phyloP scores from a whole-genome alignment of 306 rosid species.

The Trifolium fragiferum region DNA sequence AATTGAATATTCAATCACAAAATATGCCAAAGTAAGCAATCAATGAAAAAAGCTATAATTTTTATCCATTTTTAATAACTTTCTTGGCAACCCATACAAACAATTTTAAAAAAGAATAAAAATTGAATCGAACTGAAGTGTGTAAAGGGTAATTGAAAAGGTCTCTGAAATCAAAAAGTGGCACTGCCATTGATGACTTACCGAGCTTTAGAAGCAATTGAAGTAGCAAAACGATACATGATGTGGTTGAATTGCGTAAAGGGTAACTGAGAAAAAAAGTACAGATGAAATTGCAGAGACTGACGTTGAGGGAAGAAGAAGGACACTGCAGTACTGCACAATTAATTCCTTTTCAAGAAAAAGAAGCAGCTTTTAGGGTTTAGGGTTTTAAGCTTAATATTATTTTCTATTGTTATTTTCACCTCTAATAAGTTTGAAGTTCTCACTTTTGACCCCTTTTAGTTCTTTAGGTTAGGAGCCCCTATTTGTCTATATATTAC shows the following conservation, averaged over 20 bases:
- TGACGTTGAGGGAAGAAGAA: not conserved
- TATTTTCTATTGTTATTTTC: not conserved
- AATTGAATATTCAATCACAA: not conserved
- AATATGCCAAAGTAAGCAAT: not conserved
- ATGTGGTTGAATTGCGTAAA: constrained; percentile 17
- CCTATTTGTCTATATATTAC: too few species aligned
- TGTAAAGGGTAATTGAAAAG: not conserved
- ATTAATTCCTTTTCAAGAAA: not conserved
- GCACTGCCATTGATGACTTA: constrained; percentile 38
- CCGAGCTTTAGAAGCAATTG: constrained; percentile 85
- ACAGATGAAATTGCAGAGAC: constrained; percentile 26
- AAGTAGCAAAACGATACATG: constrained; percentile 88
- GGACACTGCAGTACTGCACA: not conserved
- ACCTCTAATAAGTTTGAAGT: not conserved
- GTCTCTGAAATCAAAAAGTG: not conserved
- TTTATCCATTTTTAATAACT: constrained; percentile 25
- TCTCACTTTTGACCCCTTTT: not conserved
- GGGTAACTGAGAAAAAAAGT: constrained; percentile 2
- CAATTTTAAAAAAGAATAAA: not conserved
- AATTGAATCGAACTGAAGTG: not conserved
- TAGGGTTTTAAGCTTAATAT: not conserved
- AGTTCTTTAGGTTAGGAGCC: too few species aligned
- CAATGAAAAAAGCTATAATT: not conserved
- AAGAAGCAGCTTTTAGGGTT: constrained; percentile 1
- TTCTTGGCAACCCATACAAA: not conserved